Percentiles rank a stretch among this genome's conserved stretches.
phyloP scores from a whole-genome alignment of 805 yeast genomes.

The Starmerella vaccinii region DNA sequence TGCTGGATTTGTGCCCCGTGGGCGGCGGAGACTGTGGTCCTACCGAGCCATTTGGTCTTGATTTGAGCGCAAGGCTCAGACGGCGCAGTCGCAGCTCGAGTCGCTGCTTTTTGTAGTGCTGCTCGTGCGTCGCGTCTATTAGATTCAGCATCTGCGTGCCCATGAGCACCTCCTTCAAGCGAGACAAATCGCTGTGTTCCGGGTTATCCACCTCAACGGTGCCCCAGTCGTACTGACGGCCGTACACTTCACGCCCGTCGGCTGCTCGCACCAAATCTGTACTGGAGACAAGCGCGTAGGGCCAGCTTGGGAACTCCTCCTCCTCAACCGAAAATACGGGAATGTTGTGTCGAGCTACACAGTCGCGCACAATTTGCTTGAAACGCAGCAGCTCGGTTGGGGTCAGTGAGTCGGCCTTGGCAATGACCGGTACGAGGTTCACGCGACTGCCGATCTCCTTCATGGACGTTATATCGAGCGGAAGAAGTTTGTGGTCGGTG shows the following conservation, averaged over 20 bases:
- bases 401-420: slow-evolving; percentile 77
- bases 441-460: slow-evolving; percentile 68
- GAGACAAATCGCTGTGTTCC: slow-evolving; percentile 73
- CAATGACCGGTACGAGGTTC: slow-evolving; percentile 79
- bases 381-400: slow-evolving; percentile 57
- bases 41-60: neutral
- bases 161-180: slow-evolving; percentile 64
- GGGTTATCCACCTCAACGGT: slow-evolving; percentile 80
- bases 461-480: slow-evolving; percentile 83
- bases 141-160: slow-evolving; percentile 79
- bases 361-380: slow-evolving; percentile 63
- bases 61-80: slow-evolving; percentile 15
- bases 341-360: slow-evolving; percentile 75
- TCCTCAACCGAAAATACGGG: slow-evolving; percentile 61
- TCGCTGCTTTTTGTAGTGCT: slow-evolving; percentile 73
- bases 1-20: neutral
- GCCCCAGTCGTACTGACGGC: slow-evolving; percentile 88
- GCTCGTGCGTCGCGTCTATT: slow-evolving; percentile 65
- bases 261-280: slow-evolving; percentile 48
- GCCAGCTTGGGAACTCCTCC: slow-evolving; percentile 45
- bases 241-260: slow-evolving; percentile 57
- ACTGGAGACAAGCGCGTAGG: slow-evolving; percentile 56
- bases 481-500: slow-evolving; percentile 75
- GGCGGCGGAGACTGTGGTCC: neutral
- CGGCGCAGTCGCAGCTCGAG: slow-evolving; percentile 25